Conservation (phyloP, 2,329 filamentous ascomycete genomes). For the Aaosphaeria arxii region DNA sequence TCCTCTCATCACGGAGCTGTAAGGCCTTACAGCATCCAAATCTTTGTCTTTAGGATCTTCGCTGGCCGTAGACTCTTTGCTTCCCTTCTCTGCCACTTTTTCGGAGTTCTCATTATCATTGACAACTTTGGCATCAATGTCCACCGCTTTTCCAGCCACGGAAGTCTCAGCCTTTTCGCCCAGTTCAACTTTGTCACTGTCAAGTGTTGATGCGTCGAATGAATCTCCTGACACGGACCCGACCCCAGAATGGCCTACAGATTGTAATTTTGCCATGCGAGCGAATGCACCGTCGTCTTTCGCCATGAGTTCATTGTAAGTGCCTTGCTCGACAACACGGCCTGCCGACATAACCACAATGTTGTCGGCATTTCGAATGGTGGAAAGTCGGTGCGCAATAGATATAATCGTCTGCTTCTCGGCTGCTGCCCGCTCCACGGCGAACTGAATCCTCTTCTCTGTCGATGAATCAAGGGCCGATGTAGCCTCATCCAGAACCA, state of each 20-base stretch:
- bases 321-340: conserved; percentile 77
- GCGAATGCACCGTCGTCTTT: conserved; percentile 42
- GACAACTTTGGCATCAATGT: conserved; percentile 16
- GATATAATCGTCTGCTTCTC: conserved; percentile 83
- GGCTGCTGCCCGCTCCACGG: conserved; percentile 76
- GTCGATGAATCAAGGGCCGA: conserved; percentile 34
- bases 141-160: conserved; percentile 16
- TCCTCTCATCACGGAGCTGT: conserved; percentile 22
- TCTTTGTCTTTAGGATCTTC: conserved; percentile 6
- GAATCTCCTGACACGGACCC: no score
- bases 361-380: conserved; percentile 89
- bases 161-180: conserved; percentile 29
- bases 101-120: conserved; percentile 14
- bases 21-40: conserved; percentile 11
- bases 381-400: conserved; percentile 86
- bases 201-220: no score
- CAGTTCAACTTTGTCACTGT: conserved; percentile 6
- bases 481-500: conserved; percentile 46
- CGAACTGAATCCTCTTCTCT: conserved; percentile 76
- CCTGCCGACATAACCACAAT: conserved; percentile 95
- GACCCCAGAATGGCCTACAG: conserved; percentile 6
- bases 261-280: conserved; percentile 49
- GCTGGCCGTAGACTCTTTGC: background rate
- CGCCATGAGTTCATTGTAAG: conserved; percentile 39
- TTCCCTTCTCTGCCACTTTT: background rate